phyloP scores from a whole-genome alignment of 73 alveolate genomes.

The Paraurostyla sp. region DNA sequence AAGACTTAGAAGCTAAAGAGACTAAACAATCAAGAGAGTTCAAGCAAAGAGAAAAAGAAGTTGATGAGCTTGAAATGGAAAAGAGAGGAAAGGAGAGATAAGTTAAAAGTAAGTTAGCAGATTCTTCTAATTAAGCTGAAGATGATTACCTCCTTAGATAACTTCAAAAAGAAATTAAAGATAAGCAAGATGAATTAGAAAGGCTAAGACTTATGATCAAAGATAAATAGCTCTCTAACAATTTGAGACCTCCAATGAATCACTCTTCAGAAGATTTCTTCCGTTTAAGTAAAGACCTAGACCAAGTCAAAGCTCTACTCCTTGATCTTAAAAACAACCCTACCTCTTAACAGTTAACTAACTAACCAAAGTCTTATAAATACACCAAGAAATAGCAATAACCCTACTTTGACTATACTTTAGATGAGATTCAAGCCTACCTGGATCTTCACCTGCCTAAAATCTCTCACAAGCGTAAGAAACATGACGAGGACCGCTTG shows the following conservation, averaged over 20 bases:
- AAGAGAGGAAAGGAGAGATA: constrained; percentile 40
- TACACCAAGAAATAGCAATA: too few species aligned
- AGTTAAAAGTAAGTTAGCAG: background rate
- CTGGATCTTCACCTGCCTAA: constrained; percentile 32
- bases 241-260: background rate
- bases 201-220: background rate
- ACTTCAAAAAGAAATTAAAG: constrained; percentile 27
- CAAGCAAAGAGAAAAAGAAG: background rate
- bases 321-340: constrained; percentile 36
- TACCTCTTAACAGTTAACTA: too few species aligned
- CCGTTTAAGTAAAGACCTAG: background rate
- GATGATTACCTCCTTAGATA: too few species aligned
- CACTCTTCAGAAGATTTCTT: background rate
- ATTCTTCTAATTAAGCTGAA: too few species aligned
- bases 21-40: background rate
- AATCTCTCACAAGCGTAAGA: constrained; percentile 10
- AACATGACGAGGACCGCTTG: constrained; percentile 23
- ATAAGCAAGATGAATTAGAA: constrained; percentile 29
- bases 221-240: background rate
- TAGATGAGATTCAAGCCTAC: constrained; percentile 31
- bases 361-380: too few species aligned
- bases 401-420: too few species aligned
- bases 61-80: constrained; percentile 16
- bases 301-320: constrained; percentile 17
- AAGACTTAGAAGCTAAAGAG: background rate